These are phyloP conservation scores for Vanrija sp. DNA, from an alignment of 1,284 basidiomycete genomes.

Conservation along the genomic window DNA sequence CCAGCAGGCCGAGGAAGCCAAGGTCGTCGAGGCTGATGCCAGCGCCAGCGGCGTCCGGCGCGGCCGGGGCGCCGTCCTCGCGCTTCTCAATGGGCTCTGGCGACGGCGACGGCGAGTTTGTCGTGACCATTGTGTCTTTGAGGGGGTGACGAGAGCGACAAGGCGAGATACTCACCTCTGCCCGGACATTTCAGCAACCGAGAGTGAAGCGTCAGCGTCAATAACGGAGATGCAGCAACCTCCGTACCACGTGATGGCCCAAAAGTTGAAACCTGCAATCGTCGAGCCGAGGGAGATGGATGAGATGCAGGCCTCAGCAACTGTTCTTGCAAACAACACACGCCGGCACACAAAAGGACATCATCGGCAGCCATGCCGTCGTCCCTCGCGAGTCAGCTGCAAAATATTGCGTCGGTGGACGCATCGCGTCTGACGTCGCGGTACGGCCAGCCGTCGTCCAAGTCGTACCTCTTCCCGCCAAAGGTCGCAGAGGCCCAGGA, in stretches of 20 bases:
- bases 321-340: background rate
- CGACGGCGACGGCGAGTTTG: slow-evolving; percentile 14
- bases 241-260: slow-evolving; percentile 11
- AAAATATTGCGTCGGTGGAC: slow-evolving; percentile 75
- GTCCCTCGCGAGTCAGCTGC: slow-evolving; percentile 78
- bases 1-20: slow-evolving; percentile 36
- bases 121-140: slow-evolving; percentile 14
- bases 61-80: background rate
- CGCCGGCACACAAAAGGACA: slow-evolving; percentile 1
- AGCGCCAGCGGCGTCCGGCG: background rate
- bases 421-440: slow-evolving; percentile 64
- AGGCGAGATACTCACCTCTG: too few relatives aligned
- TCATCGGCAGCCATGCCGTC: slow-evolving; percentile 50
- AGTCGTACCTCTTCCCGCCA: slow-evolving; percentile 81
- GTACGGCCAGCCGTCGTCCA: slow-evolving; percentile 53
- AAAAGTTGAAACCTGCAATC: slow-evolving; percentile 8
- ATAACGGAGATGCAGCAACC: slow-evolving; percentile 3
- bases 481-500: slow-evolving; percentile 76
- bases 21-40: slow-evolving; percentile 6
- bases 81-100: background rate
- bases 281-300: background rate
- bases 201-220: background rate
- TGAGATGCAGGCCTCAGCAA: background rate
- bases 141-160: background rate
- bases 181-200: background rate